Evolutionary conservation across 129 eudicot species (phyloP), one percentile per base, ranked within the genome.

Genomic region (Rutidosis leptorrhynchoides): DNA sequence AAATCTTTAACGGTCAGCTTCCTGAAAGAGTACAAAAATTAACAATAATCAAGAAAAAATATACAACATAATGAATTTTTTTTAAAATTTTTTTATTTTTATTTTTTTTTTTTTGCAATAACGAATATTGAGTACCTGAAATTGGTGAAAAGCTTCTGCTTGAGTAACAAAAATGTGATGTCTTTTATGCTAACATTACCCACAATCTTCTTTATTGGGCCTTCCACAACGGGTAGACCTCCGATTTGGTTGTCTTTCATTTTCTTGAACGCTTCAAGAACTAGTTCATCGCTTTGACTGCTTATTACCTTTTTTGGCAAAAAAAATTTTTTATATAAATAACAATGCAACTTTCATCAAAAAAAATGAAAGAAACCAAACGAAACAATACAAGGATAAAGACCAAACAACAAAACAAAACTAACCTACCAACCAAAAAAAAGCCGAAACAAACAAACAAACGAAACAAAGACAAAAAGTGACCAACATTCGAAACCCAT

Each of bases 161-260:
- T 85, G 57, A 93, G 95, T 72, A 92, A 55, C 83, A 92, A 82
- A 79, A 81, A 88, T 77, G 89, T 77, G 71, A 92, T 85, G 74
- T 88, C 96, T 51, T 85, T 80, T 73, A 93, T 93, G 92, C 98
- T 93, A 67, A 88, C 65, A 71, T 83, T 93, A 5, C 98, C 98
- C 27, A 88, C 75, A 49, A 93, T 82, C 68, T 78, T 92, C 77
- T 74, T 88, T 16, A 78, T 68, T 4, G 85, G 80, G 60, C 98
- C 98, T 71, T 88, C 90, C 5, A 85, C 80, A 65, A 93, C 92
- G 0, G 98, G 98, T 45, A 93, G 87, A 45, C 98, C 98, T 19
- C 96, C 98, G 3, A 93, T 93, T 67, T 85, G 76, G 71, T 80
- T 76, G 65, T 93, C 95, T 70, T 88, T 93, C 98, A 93, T 88